phyloP scores from a whole-genome alignment of 108 stramenopile genomes.

The Halocafeteria seosinensis region DNA sequence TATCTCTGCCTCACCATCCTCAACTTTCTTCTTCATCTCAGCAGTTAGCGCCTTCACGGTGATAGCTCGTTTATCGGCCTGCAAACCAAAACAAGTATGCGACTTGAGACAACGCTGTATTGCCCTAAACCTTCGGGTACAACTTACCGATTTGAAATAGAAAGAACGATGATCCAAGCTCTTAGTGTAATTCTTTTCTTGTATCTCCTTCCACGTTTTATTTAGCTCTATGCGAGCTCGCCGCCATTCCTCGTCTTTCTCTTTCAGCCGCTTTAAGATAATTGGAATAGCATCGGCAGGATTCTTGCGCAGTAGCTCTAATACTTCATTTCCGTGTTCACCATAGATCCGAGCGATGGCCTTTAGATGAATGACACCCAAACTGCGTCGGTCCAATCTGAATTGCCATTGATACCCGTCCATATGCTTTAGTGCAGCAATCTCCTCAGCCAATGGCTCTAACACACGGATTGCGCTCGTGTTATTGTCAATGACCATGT shows the following conservation, averaged over 20 bases:
- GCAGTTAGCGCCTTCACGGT: not conserved
- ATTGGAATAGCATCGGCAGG: slow-evolving; percentile 78
- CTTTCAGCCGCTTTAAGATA: slow-evolving; percentile 68
- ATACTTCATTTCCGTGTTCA: slow-evolving; percentile 53
- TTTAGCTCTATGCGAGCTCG: slow-evolving; percentile 56
- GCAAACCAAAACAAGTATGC: too few relatives aligned
- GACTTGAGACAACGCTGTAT: too few relatives aligned
- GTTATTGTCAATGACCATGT: slow-evolving; percentile 91
- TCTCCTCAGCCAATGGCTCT: slow-evolving; percentile 77
- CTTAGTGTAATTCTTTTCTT: slow-evolving; percentile 28
- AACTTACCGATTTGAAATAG: slow-evolving; percentile 30
- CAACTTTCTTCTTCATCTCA: not conserved
- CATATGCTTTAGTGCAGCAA: slow-evolving; percentile 49
- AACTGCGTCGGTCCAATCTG: slow-evolving; percentile 42
- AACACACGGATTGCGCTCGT: slow-evolving; percentile 57
- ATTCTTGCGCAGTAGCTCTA: slow-evolving; percentile 73
- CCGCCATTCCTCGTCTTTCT: slow-evolving; percentile 88
- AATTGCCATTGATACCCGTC: slow-evolving; percentile 45
- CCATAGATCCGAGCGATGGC: slow-evolving; percentile 84
- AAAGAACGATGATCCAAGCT: slow-evolving; percentile 34
- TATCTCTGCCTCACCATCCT: not conserved
- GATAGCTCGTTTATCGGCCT: slow-evolving; percentile 23
- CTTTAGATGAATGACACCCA: slow-evolving; percentile 74
- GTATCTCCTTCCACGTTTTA: slow-evolving; percentile 32
- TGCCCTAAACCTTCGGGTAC: too few relatives aligned